Evolutionary conservation across 2,329 filamentous ascomycete species (phyloP).

Genomic region (Pseudogymnoascus sp.): DNA sequence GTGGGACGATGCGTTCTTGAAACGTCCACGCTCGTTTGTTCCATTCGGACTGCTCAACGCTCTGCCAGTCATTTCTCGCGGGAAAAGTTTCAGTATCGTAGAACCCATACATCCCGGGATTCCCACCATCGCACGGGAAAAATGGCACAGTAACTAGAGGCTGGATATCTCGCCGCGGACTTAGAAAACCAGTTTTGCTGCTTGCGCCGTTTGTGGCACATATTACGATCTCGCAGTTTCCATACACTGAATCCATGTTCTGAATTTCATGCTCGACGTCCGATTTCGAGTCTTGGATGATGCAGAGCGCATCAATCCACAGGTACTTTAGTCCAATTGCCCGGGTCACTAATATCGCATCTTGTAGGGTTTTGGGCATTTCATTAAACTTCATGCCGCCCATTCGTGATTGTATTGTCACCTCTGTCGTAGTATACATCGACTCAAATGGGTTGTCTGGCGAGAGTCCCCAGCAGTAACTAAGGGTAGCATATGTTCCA

Average conservation of each 20-base stretch:
- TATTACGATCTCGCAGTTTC: neutral
- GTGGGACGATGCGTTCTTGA: constrained; percentile 15
- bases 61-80: neutral
- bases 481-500: constrained; percentile 20
- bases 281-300: neutral
- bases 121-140: neutral
- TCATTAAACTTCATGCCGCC: neutral
- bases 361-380: neutral
- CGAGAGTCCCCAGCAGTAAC: constrained; percentile 22
- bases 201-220: neutral
- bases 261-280: neutral
- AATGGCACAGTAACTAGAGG: neutral
- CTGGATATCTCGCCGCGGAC: neutral
- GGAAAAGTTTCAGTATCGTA: neutral
- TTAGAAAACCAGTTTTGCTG: neutral
- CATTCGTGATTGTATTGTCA: neutral
- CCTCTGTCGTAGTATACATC: neutral
- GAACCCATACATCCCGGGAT: neutral
- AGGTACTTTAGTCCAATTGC: neutral
- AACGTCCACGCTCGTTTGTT: constrained; percentile 14
- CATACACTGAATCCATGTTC: neutral
- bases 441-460: neutral
- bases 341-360: neutral
- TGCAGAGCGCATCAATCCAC: neutral
- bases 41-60: neutral